Conservation (phyloP, 1,284 basidiomycete genomes). For the Paramarasmius palmivorus region DNA sequence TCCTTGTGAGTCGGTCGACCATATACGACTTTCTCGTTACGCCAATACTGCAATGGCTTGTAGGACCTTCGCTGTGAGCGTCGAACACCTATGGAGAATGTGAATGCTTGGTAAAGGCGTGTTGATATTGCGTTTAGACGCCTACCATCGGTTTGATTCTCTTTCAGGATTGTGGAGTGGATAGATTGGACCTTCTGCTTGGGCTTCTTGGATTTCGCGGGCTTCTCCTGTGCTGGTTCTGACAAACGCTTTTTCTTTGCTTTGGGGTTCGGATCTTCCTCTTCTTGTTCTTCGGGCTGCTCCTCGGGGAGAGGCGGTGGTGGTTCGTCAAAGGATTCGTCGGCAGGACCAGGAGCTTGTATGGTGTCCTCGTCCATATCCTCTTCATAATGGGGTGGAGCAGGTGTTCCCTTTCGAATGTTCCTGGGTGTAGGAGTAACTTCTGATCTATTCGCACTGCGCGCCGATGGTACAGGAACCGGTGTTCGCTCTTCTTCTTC, state of each 20-base stretch:
- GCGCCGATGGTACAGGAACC: slow-evolving; percentile 20
- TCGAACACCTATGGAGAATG: slow-evolving; percentile 62
- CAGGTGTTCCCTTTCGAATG: neutral
- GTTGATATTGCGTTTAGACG: slow-evolving; percentile 3
- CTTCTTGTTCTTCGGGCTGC: slow-evolving; percentile 31
- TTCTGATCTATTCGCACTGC: neutral
- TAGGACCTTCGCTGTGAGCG: slow-evolving; percentile 74
- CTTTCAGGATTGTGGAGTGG: slow-evolving; percentile 32
- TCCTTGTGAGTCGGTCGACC: slow-evolving; percentile 47
- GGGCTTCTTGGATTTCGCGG: slow-evolving; percentile 27
- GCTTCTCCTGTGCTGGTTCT: slow-evolving; percentile 33
- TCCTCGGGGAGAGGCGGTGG: slow-evolving; percentile 20
- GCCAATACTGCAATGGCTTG: slow-evolving; percentile 89
- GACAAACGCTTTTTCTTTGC: neutral
- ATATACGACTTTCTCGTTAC: slow-evolving; percentile 88
- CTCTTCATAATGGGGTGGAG: slow-evolving; percentile 32
- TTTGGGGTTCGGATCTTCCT: slow-evolving; percentile 32
- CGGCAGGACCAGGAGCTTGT: slow-evolving; percentile 44
- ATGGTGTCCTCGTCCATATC: slow-evolving; percentile 55
- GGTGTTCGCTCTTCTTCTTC: slow-evolving; percentile 31
- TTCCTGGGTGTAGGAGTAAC: neutral
- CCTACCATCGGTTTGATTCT: slow-evolving; percentile 36
- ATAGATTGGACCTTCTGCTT: slow-evolving; percentile 20
- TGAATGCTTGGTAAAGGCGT: slow-evolving; percentile 13
- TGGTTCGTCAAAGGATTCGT: slow-evolving; percentile 32